These are phyloP conservation scores for Lanmaoa pseudosensibilis DNA, from an alignment of 768 basidiomycete species.

Conservation along the genomic window DNA sequence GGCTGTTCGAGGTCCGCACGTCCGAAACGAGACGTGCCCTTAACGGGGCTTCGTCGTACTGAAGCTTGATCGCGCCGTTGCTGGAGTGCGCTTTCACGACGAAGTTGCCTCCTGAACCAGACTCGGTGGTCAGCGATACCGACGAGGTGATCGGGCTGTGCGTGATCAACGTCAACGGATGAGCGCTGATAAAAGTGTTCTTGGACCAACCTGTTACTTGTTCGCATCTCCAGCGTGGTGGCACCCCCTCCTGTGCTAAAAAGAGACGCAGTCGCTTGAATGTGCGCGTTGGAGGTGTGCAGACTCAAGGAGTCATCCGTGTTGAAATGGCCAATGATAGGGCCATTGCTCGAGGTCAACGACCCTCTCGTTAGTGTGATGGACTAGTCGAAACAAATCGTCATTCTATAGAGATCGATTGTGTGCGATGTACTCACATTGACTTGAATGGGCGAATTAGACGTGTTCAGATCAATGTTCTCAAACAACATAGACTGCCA, in stretches of 20 bases:
- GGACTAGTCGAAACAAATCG: constrained; percentile 25
- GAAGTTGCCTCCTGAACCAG: constrained; percentile 31
- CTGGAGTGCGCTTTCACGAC: constrained; percentile 32
- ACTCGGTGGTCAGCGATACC: constrained; percentile 29
- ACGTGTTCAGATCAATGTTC: constrained; percentile 18
- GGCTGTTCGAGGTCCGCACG: constrained; percentile 36
- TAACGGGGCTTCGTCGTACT: constrained; percentile 32
- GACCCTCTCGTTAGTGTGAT: constrained; percentile 23
- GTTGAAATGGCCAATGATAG: constrained; percentile 41
- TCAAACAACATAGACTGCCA: constrained; percentile 30
- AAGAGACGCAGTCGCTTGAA: constrained; percentile 31
- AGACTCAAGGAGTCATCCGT: constrained; percentile 28
- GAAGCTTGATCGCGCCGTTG: constrained; percentile 33
- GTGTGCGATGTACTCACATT: constrained; percentile 23
- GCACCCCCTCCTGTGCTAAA: neutral
- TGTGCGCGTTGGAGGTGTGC: constrained; percentile 36
- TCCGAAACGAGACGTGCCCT: constrained; percentile 32
- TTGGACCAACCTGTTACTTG: constrained; percentile 23
- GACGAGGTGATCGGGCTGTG: constrained; percentile 21
- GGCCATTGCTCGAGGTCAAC: constrained; percentile 34
- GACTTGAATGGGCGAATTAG: constrained; percentile 29
- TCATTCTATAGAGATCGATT: neutral
- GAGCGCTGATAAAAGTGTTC: neutral
- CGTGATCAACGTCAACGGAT: neutral
- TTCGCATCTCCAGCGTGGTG: constrained; percentile 19